These are phyloP conservation scores for Parmales sp. DNA, from an alignment of 108 stramenopile species.

Conservation along the genomic window DNA sequence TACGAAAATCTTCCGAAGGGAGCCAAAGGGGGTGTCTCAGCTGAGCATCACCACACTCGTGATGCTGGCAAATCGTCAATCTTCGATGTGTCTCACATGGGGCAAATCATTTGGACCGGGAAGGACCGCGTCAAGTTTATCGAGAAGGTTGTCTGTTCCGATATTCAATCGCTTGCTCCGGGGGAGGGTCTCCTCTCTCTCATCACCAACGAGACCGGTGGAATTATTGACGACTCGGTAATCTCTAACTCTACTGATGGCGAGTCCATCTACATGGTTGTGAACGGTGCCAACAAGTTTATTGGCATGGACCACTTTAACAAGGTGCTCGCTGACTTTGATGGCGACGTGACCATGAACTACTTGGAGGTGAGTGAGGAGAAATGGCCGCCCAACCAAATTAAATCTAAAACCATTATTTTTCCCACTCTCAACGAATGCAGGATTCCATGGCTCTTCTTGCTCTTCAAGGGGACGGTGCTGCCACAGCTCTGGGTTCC, in stretches of 20 bases:
- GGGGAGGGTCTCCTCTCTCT: constrained; percentile 69
- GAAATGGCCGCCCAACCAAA: no score
- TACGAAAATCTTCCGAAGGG: constrained; percentile 77
- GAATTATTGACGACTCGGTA: constrained; percentile 96
- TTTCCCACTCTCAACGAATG: not conserved
- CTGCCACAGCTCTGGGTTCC: constrained; percentile 61
- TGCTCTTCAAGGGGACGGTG: constrained; percentile 92
- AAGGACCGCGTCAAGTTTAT: constrained; percentile 75
- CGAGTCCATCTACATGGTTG: constrained; percentile 87
- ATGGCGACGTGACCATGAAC: constrained; percentile 79
- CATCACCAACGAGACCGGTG: constrained; percentile 82
- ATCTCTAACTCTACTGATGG: constrained; percentile 70
- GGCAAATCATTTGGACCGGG: constrained; percentile 95
- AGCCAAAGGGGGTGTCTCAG: constrained; percentile 81
- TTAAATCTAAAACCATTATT: no score
- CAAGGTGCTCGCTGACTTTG: constrained; percentile 52
- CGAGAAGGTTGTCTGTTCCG: constrained; percentile 82
- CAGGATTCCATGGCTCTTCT: constrained; percentile 74
- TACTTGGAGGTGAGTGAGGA: constrained; percentile 46
- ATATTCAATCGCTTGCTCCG: constrained; percentile 61
- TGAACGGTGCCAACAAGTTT: constrained; percentile 96
- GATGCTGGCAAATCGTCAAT: constrained; percentile 59
- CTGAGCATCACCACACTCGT: constrained; percentile 89
- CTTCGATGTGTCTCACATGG: constrained; percentile 99
- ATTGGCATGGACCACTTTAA: constrained; percentile 87